Evolutionary conservation across 768 basidiomycete genomes (phyloP).

Genomic region (Mycena rebaudengoi): DNA sequence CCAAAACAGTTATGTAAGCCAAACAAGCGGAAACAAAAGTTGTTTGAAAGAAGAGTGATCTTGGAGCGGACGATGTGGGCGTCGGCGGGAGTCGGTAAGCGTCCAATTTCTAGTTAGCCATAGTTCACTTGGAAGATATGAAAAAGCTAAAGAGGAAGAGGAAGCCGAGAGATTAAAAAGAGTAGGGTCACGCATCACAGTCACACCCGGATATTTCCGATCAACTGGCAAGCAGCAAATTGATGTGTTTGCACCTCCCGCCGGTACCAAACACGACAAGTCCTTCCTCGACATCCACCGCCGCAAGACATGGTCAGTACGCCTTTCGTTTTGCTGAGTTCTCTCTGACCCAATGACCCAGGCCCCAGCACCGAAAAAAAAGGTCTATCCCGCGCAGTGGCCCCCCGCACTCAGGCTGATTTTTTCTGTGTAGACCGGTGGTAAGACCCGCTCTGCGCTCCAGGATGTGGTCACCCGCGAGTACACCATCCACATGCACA

Average conservation of each 20-base stretch:
- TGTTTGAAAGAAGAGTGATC: too few relatives aligned
- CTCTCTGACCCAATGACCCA: slow-evolving; percentile 30
- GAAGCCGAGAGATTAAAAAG: too few relatives aligned
- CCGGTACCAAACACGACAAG: too few relatives aligned
- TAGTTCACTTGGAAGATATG: too few relatives aligned
- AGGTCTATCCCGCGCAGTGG: slow-evolving; percentile 46
- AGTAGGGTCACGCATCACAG: too few relatives aligned
- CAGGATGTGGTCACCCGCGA: slow-evolving; percentile 98
- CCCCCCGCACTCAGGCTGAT: slow-evolving; percentile 6
- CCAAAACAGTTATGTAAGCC: too few relatives aligned
- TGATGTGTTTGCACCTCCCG: slow-evolving; percentile 45
- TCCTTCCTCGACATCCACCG: slow-evolving; percentile 67
- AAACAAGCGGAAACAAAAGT: too few relatives aligned
- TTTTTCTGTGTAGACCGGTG: slow-evolving; percentile 59
- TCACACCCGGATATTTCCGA: not conserved
- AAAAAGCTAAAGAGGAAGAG: too few relatives aligned
- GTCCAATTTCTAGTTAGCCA: too few relatives aligned
- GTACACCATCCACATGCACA: slow-evolving; percentile 99
- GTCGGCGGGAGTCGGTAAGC: too few relatives aligned
- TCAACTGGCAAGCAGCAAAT: too few relatives aligned
- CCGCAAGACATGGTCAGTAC: slow-evolving; percentile 75
- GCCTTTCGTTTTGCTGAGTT: slow-evolving; percentile 1
- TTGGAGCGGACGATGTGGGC: too few relatives aligned
- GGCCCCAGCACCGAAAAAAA: slow-evolving; percentile 66
- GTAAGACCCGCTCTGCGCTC: slow-evolving; percentile 95